Evolutionary conservation across 148 eudicot genomes (phyloP).

Genomic region (Diospyros kaki): DNA sequence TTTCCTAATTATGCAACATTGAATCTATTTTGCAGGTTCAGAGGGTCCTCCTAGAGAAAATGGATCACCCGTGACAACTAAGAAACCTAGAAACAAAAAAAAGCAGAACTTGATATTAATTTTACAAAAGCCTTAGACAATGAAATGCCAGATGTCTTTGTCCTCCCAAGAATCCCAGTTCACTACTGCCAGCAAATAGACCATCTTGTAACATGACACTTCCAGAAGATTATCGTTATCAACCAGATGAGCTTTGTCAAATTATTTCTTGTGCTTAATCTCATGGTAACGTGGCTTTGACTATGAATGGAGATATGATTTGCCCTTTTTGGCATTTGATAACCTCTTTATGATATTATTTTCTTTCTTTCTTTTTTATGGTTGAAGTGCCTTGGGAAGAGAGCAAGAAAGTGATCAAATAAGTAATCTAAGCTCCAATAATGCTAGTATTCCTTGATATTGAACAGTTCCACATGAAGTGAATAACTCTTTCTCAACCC

Average conservation of each 20-base stretch:
- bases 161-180: constrained; percentile 85
- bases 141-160: constrained; percentile 53
- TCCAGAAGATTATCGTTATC: constrained; percentile 98
- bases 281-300: constrained; percentile 48
- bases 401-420: constrained; percentile 56
- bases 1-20: neutral
- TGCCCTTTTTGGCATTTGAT: neutral
- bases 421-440: neutral
- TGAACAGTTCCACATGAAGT: too few species aligned
- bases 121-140: constrained; percentile 53
- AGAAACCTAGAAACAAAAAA: constrained; percentile 49
- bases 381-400: constrained; percentile 86
- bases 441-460: too few species aligned
- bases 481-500: too few species aligned
- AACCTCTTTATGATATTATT: neutral
- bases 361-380: constrained; percentile 22
- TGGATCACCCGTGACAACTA: constrained; percentile 36
- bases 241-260: constrained; percentile 93
- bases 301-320: neutral
- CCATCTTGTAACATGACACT: constrained; percentile 65
- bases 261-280: constrained; percentile 80
- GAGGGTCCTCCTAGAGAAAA: constrained; percentile 40
- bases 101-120: constrained; percentile 64
- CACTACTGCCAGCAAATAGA: constrained; percentile 66
- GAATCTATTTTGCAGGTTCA: constrained; percentile 30